phyloP scores from a whole-genome alignment of 2,329 filamentous ascomycete genomes.

The Nectriaceae sp. region DNA sequence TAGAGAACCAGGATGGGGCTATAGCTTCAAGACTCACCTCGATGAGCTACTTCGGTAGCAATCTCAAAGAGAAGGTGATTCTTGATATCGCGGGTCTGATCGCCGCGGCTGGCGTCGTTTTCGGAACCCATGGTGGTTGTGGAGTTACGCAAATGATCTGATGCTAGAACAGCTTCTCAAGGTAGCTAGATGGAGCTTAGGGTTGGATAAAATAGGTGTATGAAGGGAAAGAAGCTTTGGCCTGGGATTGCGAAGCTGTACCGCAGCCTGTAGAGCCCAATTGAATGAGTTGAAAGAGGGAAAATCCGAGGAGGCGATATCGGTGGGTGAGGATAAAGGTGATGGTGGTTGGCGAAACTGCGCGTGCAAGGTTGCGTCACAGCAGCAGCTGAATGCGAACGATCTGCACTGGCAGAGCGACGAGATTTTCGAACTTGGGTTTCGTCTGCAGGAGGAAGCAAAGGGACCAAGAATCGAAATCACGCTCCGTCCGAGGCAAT shows the following conservation, averaged over 20 bases:
- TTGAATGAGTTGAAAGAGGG: constrained; percentile 25
- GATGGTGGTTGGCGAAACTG: constrained; percentile 23
- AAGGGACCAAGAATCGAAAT: background rate
- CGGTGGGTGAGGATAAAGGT: constrained; percentile 21
- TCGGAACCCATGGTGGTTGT: constrained; percentile 47
- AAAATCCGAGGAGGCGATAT: constrained; percentile 22
- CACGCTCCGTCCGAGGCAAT: background rate
- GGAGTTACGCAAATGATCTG: constrained; percentile 21
- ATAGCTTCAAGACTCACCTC: constrained; percentile 60
- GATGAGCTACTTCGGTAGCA: constrained; percentile 95
- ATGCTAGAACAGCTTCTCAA: constrained; percentile 8
- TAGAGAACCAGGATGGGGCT: constrained; percentile 8
- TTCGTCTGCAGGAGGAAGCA: background rate
- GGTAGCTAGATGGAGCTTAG: constrained; percentile 12
- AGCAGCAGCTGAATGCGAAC: constrained; percentile 20
- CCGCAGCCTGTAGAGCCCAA: constrained; percentile 19
- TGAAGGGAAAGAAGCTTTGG: constrained; percentile 13
- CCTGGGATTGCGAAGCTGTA: constrained; percentile 27
- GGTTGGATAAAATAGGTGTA: constrained; percentile 8
- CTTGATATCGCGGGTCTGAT: constrained; percentile 72
- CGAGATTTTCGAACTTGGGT: constrained; percentile 6
- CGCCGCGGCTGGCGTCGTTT: constrained; percentile 26
- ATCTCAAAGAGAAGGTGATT: constrained; percentile 97
- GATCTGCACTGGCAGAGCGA: constrained; percentile 21
- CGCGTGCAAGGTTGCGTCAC: constrained; percentile 28